Conservation (phyloP, 75 land plant genomes). For the Azolla pinnata region DNA sequence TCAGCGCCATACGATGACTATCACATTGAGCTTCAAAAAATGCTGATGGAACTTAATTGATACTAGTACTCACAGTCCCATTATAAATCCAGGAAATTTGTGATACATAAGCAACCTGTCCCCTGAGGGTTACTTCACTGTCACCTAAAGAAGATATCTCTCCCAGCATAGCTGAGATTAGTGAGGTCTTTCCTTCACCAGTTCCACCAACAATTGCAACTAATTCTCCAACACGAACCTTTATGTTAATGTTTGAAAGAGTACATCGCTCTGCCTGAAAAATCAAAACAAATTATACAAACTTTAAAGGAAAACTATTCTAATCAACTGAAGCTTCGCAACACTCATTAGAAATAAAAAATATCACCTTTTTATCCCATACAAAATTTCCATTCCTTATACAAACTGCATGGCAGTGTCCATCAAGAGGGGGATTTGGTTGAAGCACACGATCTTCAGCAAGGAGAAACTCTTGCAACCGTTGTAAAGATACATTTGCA, state of each 20-base stretch:
- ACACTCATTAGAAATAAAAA: neutral
- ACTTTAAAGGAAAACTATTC: neutral
- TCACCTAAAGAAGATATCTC: conserved; percentile 56
- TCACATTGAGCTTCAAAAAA: neutral
- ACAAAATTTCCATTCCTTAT: conserved; percentile 76
- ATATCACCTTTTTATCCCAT: conserved; percentile 75
- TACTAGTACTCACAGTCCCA: conserved; percentile 66
- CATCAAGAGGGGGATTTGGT: conserved; percentile 72
- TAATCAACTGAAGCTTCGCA: neutral
- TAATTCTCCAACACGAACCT: conserved; percentile 66
- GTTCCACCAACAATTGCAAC: conserved; percentile 93
- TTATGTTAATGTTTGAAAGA: conserved; percentile 68
- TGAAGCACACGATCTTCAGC: conserved; percentile 64
- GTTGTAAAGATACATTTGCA: conserved; percentile 79
- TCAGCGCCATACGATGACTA: no score
- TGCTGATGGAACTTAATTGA: neutral
- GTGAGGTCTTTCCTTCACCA: conserved; percentile 93
- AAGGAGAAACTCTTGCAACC: conserved; percentile 68
- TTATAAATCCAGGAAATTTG: conserved; percentile 99
- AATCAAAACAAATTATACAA: neutral
- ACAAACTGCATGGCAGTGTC: conserved; percentile 59
- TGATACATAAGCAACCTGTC: conserved; percentile 89
- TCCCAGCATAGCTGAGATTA: conserved; percentile 88
- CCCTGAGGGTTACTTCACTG: conserved; percentile 47
- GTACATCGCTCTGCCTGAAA: conserved; percentile 59